Base-by-base conservation (phyloP, 208 protist genomes). In the Leishmania tarentolae region DNA sequence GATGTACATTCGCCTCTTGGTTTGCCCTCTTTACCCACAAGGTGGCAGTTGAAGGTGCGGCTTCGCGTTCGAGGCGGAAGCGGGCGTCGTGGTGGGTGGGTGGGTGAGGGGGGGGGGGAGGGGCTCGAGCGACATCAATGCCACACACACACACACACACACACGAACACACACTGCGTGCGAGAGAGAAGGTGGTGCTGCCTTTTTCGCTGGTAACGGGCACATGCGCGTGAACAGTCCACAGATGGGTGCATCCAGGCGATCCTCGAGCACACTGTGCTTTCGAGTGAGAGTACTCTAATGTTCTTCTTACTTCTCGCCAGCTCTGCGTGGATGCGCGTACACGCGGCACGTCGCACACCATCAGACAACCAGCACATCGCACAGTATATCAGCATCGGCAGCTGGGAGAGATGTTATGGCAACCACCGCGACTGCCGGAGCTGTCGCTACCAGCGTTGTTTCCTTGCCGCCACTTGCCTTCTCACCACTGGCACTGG, bases 321-420 rank as follows among this genome's bases (percentile, higher is more conserved):
- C 21, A 9, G 57, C 57, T 44, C 17, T 53, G 6, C 11, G 21
- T 17, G 68, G 68, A 6, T 82, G 78, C 47, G 46, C 17, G 73
- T 78, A 15, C 65, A 76, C 75, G 82, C 61, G 7, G 50, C 57
- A 46, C 40, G 19, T 56, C 19, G 2, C 68, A 9, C 21, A 15
- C 31, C 63, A 5, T 83, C 72, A 93, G 74, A 84, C 75, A 7
- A 93, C 88, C 57, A 93, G 80, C 46, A 88, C 42, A 57, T 91
- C 81, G 74, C 88, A 93, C 47, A 93, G 73, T 13, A 47, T 68
- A 28, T 70, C 72, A 9, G 69, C 76, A n/a, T 73, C 72, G 2
- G 42, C 52, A 21, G 76, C 61, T 35, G 78, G 28, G 35, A 72
- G 28, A 37, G 70, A 69, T 53, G 78, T 72, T 74, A 89, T 66